These are phyloP conservation scores for Tieghemiomyces parasiticus DNA, from an alignment of 192 early-diverging fungal genomes.

Conservation along the genomic window DNA sequence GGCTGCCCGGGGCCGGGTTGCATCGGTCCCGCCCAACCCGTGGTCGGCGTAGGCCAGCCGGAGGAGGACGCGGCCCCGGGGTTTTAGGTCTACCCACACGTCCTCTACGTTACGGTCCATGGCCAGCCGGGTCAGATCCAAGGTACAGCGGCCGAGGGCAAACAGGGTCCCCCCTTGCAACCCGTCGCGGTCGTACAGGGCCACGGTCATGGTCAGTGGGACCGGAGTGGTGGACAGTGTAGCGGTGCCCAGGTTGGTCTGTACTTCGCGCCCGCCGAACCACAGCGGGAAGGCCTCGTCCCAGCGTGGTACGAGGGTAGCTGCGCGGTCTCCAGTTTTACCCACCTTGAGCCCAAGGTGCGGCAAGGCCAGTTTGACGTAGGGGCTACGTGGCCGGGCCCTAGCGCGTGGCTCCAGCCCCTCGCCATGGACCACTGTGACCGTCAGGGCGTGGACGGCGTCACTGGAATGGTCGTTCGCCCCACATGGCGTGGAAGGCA, in stretches of 20 bases:
- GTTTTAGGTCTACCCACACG: slow-evolving; percentile 3
- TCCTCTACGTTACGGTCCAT: background rate
- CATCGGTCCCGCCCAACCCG: too few species aligned
- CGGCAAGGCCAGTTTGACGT: background rate
- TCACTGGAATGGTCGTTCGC: background rate
- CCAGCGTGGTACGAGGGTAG: slow-evolving; percentile 1
- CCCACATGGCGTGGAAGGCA: too few species aligned
- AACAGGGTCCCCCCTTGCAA: background rate
- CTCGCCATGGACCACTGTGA: slow-evolving; percentile 2
- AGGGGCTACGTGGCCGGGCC: background rate
- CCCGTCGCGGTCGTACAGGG: slow-evolving; percentile 9
- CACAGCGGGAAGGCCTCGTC: background rate
- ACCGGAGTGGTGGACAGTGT: too few species aligned
- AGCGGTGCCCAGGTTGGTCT: slow-evolving; percentile 1
- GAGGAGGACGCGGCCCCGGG: background rate
- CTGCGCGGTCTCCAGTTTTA: background rate
- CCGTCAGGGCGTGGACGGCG: background rate
- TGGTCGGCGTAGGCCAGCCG: background rate
- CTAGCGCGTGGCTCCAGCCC: background rate
- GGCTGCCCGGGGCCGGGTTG: too few species aligned
- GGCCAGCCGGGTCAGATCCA: background rate
- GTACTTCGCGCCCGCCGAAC: background rate
- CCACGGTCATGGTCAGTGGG: background rate
- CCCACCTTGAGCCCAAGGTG: background rate
- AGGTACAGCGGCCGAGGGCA: background rate